Base-by-base conservation (phyloP, 169 alveolate genomes). In the Plasmodium relictum region DNA sequence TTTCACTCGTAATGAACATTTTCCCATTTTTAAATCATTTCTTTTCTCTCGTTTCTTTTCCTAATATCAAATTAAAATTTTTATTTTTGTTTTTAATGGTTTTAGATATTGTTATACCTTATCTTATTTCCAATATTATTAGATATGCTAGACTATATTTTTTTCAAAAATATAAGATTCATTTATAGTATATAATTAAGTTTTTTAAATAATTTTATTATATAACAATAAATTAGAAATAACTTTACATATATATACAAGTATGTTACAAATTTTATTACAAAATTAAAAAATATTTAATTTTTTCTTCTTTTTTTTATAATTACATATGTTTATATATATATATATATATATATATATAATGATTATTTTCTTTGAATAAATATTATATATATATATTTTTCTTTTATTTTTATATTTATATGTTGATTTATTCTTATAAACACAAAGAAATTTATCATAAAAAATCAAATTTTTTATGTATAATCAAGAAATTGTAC, bases 11-110 rank as follows among this genome's bases (percentile, higher is more conserved):
- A 37, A 66, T 83, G 85, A 59, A 83, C 41, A 52, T 83, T 9
- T 9, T 83, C 6, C 91, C 91, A n/a, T 59, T 26, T 62, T 16
- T 83, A 48, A 83, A 83, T 48, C 12, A 83, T 59, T 83, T 83
- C 41, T 83, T 83, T 16, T 83, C 91, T 6, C 91, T 83, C 42
- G 91, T 83, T 9, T 70, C 91, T 12, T 83, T 83, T 70, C 91
- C 91, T 9, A 69, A 52, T 66, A 22, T 20, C 22, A 22, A 56
- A 12, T 37, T 83, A 6, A 56, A 83, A 62, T 58, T 68, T 52
- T 26, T 83, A 20, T 83, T 83, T 69, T 70, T 83, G 44, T 66
- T 45, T 59, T 58, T 83, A 42, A 69, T 70, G 83, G 18, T 83
- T 31, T 10, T 69, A 20, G 91, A 83, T 22, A 54, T 83, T 22